phyloP scores from a whole-genome alignment of 169 alveolate species.

The Babesia ovata region DNA sequence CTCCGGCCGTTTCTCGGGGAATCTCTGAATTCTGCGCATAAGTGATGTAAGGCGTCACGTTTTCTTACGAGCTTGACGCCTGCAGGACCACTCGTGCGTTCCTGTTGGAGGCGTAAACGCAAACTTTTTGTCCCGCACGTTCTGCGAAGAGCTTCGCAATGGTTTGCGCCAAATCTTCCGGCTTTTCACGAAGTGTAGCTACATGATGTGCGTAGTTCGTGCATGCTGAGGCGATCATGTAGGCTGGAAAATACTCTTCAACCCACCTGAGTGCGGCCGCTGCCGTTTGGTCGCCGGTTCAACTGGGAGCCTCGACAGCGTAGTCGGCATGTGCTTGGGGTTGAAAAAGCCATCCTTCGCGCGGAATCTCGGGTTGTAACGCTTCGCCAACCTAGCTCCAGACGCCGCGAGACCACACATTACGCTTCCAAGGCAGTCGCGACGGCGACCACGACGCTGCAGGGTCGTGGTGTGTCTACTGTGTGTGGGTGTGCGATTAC shows the following conservation, averaged over 20 bases:
- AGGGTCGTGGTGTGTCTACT: slow-evolving; percentile 12
- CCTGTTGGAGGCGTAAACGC: slow-evolving; percentile 45
- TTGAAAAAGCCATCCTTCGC: slow-evolving; percentile 20
- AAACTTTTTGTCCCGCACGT: slow-evolving; percentile 22
- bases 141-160: slow-evolving; percentile 36
- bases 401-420: slow-evolving; percentile 30
- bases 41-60: too few relatives aligned
- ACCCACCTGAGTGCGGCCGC: not conserved
- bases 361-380: slow-evolving; percentile 32
- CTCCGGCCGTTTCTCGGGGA: slow-evolving; percentile 40
- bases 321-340: not conserved
- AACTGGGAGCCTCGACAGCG: not conserved
- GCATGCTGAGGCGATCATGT: not conserved
- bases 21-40: slow-evolving; percentile 38
- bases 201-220: slow-evolving; percentile 49
- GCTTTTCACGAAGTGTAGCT: slow-evolving; percentile 21
- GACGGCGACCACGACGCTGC: not conserved
- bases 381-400: not conserved
- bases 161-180: slow-evolving; percentile 36
- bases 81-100: slow-evolving; percentile 20
- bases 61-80: slow-evolving; percentile 35
- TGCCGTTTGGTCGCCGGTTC: not conserved
- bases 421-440: not conserved
- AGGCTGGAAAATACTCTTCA: not conserved
- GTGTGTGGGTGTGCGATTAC: not conserved